phyloP scores from a whole-genome alignment of 805 yeast genomes.

The Tetrapisispora pingtungensis region DNA sequence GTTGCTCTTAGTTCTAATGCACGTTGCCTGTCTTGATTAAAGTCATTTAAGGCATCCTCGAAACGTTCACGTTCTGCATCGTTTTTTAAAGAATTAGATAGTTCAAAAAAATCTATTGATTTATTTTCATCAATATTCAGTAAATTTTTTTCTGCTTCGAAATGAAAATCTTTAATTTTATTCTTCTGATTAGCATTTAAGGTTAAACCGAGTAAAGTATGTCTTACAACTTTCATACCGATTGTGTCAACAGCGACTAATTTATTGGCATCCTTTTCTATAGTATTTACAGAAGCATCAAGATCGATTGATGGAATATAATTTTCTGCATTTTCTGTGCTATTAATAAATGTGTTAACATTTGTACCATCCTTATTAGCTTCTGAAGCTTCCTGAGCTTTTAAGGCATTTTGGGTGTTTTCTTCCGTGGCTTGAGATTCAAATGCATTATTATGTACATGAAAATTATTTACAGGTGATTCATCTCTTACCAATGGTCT shows the following conservation, averaged over 20 bases:
- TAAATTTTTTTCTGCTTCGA: slow-evolving; percentile 31
- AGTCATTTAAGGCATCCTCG: slow-evolving; percentile 54
- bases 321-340: background rate
- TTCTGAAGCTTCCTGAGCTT: background rate
- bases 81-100: slow-evolving; percentile 45
- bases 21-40: slow-evolving; percentile 69
- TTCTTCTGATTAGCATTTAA: slow-evolving; percentile 23
- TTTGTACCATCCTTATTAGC: background rate
- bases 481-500: slow-evolving; percentile 1
- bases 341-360: background rate
- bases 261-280: slow-evolving; percentile 45
- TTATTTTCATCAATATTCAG: slow-evolving; percentile 16
- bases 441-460: background rate
- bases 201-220: slow-evolving; percentile 49
- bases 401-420: background rate
- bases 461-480: slow-evolving; percentile 1
- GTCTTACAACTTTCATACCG: slow-evolving; percentile 71
- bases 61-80: slow-evolving; percentile 44
- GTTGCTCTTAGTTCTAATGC: slow-evolving; percentile 64
- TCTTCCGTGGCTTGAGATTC: background rate
- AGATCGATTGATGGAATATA: slow-evolving; percentile 8
- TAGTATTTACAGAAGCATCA: slow-evolving; percentile 28
- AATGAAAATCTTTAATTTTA: slow-evolving; percentile 28
- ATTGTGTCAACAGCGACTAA: slow-evolving; percentile 63
- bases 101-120: slow-evolving; percentile 52